Conservation (phyloP, 108 stramenopile species). For the Skeletonema potamos region DNA sequence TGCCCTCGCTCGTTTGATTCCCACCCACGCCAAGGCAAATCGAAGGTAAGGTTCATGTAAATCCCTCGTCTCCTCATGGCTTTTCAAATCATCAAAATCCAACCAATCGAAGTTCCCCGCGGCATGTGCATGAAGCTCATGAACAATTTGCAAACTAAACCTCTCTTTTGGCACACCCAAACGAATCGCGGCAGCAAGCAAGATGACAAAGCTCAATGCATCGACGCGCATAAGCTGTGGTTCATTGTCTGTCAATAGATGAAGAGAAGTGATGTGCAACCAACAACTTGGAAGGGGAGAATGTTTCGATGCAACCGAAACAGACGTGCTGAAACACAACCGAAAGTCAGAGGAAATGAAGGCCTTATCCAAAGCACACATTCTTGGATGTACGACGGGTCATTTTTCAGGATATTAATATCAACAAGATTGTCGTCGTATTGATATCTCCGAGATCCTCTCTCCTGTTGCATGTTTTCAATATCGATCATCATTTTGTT, state of each 20-base stretch:
- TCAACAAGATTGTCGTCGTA: background rate
- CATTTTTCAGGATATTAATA: background rate
- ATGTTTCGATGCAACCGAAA: background rate
- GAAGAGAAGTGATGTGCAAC: background rate
- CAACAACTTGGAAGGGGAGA: background rate
- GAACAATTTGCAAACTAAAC: constrained; percentile 8
- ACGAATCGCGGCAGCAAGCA: constrained; percentile 6
- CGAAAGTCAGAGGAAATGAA: constrained; percentile 6
- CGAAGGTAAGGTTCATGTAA: constrained; percentile 8
- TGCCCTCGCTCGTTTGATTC: constrained; percentile 9
- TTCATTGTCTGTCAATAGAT: background rate
- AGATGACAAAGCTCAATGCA: constrained; percentile 7
- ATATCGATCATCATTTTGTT: constrained; percentile 3
- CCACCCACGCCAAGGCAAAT: constrained; percentile 14
- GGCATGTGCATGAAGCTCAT: constrained; percentile 21
- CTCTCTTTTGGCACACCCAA: background rate
- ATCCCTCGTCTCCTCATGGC: background rate
- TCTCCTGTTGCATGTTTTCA: background rate
- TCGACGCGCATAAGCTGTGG: constrained; percentile 3
- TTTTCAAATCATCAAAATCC: constrained; percentile 3
- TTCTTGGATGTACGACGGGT: background rate
- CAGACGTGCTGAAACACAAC: background rate
- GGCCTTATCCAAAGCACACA: constrained; percentile 6
- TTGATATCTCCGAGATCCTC: background rate
- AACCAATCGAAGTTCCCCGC: background rate